These are phyloP conservation scores for Roridomyces roridus DNA, from an alignment of 768 basidiomycete genomes.

Conservation along the genomic window DNA sequence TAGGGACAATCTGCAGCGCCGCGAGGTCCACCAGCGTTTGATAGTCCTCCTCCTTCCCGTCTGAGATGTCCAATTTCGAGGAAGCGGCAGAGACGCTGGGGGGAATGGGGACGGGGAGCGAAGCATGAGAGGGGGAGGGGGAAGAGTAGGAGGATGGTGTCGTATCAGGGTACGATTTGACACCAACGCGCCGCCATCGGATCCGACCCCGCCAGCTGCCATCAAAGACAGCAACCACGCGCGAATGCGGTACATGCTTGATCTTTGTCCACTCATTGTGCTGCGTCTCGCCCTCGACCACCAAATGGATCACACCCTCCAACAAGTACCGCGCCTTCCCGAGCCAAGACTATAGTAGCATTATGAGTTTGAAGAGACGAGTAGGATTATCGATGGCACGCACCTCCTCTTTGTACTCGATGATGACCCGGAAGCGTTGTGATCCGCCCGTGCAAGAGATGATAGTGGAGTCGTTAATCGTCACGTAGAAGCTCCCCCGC, in stretches of 20 bases:
- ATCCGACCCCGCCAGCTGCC: constrained; percentile 88
- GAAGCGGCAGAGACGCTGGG: constrained; percentile 41
- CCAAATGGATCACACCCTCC: constrained; percentile 90
- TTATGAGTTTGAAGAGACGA: too few species aligned
- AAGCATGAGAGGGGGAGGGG: constrained; percentile 51
- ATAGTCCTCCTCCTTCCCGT: constrained; percentile 57
- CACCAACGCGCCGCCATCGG: constrained; percentile 72
- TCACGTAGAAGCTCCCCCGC: constrained; percentile 91
- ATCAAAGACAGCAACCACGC: constrained; percentile 82
- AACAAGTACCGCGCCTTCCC: constrained; percentile 84
- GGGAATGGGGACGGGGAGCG: constrained; percentile 39
- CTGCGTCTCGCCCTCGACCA: constrained; percentile 65
- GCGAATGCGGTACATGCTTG: constrained; percentile 86
- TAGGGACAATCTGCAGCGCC: constrained; percentile 74
- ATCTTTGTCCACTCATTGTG: constrained; percentile 82
- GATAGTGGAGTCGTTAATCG: constrained; percentile 78
- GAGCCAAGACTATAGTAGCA: constrained; percentile 95
- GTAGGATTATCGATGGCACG: too few species aligned
- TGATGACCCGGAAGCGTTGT: constrained; percentile 75
- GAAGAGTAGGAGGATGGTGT: constrained; percentile 53
- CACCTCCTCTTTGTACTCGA: constrained; percentile 98
- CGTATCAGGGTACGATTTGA: constrained; percentile 48
- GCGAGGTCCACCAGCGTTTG: constrained; percentile 79
- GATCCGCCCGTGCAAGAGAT: constrained; percentile 82
- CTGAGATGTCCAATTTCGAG: constrained; percentile 52